Conservation (phyloP, 2,329 filamentous ascomycete species). For the Diaporthe humulicola region DNA sequence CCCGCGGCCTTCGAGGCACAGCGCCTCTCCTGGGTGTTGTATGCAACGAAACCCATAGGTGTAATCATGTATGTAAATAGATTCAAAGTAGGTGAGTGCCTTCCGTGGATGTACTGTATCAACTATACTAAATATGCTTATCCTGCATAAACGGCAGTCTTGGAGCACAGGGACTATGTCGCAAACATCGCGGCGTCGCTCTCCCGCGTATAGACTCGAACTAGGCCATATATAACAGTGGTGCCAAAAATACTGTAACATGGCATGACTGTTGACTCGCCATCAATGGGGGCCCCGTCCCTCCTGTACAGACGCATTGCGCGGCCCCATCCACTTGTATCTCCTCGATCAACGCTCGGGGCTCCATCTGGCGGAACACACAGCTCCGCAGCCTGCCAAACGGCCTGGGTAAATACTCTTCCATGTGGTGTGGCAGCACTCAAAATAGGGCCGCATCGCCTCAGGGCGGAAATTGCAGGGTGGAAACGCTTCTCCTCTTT, state of each 20-base stretch:
- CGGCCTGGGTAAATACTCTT: conserved; percentile 15
- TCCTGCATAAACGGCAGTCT: neutral
- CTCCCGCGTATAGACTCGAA: neutral
- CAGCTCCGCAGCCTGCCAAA: neutral
- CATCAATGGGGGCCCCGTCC: neutral
- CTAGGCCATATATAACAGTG: neutral
- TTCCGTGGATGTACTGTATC: neutral
- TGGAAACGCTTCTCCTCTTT: conserved; percentile 12
- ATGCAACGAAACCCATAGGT: neutral
- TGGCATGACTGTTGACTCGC: conserved; percentile 18
- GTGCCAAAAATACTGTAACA: neutral
- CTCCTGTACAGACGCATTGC: neutral
- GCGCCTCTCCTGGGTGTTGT: too few relatives aligned
- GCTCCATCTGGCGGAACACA: neutral
- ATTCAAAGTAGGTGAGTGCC: too few relatives aligned
- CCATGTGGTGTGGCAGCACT: neutral
- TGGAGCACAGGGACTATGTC: neutral
- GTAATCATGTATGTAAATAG: too few relatives aligned
- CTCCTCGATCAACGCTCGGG: neutral
- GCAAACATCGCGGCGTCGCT: neutral
- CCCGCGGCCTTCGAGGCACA: too few relatives aligned
- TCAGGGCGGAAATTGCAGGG: conserved; percentile 2
- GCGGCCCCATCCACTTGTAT: conserved; percentile 8
- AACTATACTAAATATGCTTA: too few relatives aligned
- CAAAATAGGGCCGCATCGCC: conserved; percentile 14